A percentile compares a stretch with the other conserved stretches of the same genome.
Conservation (phyloP, 164 flowering plant species). For the Annona cherimola region DNA sequence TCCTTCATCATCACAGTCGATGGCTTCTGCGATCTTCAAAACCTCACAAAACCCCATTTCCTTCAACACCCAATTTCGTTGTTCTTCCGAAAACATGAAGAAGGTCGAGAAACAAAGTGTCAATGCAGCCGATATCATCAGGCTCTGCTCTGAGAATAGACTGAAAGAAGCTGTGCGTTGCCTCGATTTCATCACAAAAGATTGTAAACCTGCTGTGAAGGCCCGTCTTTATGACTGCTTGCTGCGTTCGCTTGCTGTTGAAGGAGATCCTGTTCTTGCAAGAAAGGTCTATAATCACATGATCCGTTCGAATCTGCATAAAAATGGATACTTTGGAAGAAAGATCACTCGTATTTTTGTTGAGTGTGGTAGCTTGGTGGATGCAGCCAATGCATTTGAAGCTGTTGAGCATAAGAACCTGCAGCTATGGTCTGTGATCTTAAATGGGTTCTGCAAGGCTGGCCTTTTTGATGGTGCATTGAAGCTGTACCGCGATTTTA, state of each 20-base stretch:
- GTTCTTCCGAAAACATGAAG: neutral
- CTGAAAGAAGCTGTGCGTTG: conserved; percentile 10
- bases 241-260: conserved; percentile 5
- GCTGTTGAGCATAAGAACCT: conserved; percentile 4
- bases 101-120: neutral
- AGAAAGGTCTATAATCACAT: conserved; percentile 10
- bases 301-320: conserved; percentile 2
- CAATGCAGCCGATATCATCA: neutral
- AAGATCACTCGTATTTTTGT: conserved; percentile 7
- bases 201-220: neutral
- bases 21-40: conserved; percentile 14
- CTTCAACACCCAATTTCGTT: neutral
- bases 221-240: conserved; percentile 1
- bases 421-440: conserved; percentile 9
- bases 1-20: conserved; percentile 6
- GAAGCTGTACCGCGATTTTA: conserved; percentile 6
- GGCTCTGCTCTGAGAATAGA: conserved; percentile 9
- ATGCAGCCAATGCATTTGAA: conserved; percentile 7
- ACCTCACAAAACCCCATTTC: conserved; percentile 6
- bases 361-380: conserved; percentile 13
- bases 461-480: conserved; percentile 13
- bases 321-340: conserved; percentile 3
- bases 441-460: conserved; percentile 4
- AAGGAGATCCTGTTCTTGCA: conserved; percentile 11
- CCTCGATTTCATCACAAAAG: conserved; percentile 4